A percentile compares a stretch with the other conserved stretches of the same genome.
These are phyloP conservation scores for Diplodia mutila DNA, from an alignment of 2,329 filamentous ascomycete genomes.

Conservation along the genomic window DNA sequence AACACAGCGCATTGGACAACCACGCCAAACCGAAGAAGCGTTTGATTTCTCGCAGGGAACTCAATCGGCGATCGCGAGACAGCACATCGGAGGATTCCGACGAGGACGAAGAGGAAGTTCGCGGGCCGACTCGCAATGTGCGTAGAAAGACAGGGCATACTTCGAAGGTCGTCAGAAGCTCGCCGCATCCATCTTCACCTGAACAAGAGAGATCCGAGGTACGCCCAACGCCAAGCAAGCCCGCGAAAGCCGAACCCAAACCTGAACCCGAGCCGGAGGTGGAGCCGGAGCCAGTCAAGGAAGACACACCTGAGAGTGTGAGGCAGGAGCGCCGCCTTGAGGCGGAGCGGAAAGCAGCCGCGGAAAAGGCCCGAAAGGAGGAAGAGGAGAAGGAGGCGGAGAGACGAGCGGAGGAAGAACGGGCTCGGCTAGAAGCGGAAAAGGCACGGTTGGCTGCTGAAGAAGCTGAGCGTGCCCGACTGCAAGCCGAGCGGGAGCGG, in stretches of 20 bases:
- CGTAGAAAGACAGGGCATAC: slow-evolving; percentile 21
- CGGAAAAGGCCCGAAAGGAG: slow-evolving; percentile 38
- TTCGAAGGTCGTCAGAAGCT: slow-evolving; percentile 18
- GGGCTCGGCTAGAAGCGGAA: slow-evolving; percentile 21
- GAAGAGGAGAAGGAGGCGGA: slow-evolving; percentile 31
- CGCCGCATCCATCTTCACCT: slow-evolving; percentile 23
- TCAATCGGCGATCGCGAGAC: slow-evolving; percentile 35
- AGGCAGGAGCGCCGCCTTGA: slow-evolving; percentile 19
- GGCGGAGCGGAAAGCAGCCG: slow-evolving; percentile 32
- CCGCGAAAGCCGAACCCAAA: slow-evolving; percentile 11
- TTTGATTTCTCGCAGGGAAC: slow-evolving; percentile 42
- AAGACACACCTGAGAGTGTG: slow-evolving; percentile 20
- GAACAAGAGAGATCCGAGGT: slow-evolving; percentile 10
- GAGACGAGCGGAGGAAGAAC: slow-evolving; percentile 15
- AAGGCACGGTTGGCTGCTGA: slow-evolving; percentile 18
- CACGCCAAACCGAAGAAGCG: slow-evolving; percentile 32
- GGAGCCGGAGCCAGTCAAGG: slow-evolving; percentile 28
- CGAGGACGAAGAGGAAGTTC: slow-evolving; percentile 44
- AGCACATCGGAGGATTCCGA: slow-evolving; percentile 34
- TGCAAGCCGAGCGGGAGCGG: slow-evolving; percentile 33
- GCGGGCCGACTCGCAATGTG: slow-evolving; percentile 26
- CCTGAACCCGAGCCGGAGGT: slow-evolving; percentile 31
- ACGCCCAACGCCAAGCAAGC: neutral
- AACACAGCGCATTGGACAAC: neutral
- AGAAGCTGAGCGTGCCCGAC: slow-evolving; percentile 34